Conservation (phyloP, 352 stramenopile genomes). For the Globisporangium heterothallicum region DNA sequence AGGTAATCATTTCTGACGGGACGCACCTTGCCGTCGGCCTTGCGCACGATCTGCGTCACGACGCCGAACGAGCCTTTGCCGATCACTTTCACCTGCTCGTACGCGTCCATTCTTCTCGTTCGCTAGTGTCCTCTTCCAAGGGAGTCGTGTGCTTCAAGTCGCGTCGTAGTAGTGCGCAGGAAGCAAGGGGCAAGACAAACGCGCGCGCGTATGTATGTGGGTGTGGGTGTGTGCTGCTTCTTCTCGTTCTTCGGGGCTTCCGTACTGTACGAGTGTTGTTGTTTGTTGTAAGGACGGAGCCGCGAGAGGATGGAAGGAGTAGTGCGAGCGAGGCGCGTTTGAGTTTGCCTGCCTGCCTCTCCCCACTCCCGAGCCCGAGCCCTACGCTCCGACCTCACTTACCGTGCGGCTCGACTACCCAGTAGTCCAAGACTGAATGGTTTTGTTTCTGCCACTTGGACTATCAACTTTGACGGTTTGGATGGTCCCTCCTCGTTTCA, state of each 20-base stretch:
- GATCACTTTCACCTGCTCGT: slow-evolving; percentile 87
- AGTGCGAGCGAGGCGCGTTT: neutral
- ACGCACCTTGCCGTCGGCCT: slow-evolving; percentile 81
- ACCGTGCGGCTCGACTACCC: neutral
- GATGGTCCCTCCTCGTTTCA: neutral
- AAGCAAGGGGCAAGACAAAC: slow-evolving; percentile 1
- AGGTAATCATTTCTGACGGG: neutral
- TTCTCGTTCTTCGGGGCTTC: neutral
- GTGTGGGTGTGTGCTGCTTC: neutral
- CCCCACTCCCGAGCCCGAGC: neutral
- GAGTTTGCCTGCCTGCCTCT: neutral
- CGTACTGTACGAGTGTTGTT: slow-evolving; percentile 2
- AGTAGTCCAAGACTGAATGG: neutral
- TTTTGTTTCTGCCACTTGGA: neutral
- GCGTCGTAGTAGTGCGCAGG: too few relatives aligned
- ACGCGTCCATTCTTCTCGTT: slow-evolving; percentile 67
- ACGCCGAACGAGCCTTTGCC: slow-evolving; percentile 90
- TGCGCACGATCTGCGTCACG: slow-evolving; percentile 87
- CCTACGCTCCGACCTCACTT: too few relatives aligned
- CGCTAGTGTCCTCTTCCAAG: neutral
- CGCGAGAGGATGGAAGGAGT: neutral
- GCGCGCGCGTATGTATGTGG: too few relatives aligned
- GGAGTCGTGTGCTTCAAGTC: too few relatives aligned
- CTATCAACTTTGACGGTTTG: neutral
- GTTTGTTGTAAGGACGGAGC: neutral